phyloP scores from a whole-genome alignment of 2,329 filamentous ascomycete species.

The Arthrobotrys sphaeroides region DNA sequence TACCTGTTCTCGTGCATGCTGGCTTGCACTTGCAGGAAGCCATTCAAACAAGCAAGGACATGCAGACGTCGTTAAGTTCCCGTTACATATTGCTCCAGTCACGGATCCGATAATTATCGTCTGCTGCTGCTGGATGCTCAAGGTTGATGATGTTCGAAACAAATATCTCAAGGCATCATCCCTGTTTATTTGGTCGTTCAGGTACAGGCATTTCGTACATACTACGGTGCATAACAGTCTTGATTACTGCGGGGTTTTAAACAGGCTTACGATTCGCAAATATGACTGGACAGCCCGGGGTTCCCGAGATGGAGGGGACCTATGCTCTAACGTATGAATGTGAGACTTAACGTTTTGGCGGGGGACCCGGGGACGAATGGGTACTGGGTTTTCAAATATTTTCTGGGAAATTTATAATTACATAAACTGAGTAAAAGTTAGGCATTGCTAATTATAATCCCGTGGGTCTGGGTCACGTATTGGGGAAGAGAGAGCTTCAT shows the following conservation, averaged over 20 bases:
- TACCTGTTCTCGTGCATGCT: neutral
- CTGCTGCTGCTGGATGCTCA: neutral
- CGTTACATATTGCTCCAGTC: slow-evolving; percentile 5
- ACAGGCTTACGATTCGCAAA: neutral
- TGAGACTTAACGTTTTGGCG: slow-evolving; percentile 1
- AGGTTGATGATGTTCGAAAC: neutral
- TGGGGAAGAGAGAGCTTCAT: neutral
- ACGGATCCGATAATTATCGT: neutral
- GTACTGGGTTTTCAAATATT: neutral
- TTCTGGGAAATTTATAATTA: neutral
- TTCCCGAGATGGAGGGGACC: too few species aligned
- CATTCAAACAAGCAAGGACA: slow-evolving; percentile 1
- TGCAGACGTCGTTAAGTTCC: neutral
- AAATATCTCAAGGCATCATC: neutral
- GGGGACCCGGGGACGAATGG: neutral
- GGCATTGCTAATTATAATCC: neutral
- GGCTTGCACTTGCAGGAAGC: neutral
- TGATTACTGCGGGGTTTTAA: neutral
- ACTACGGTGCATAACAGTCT: too few species aligned
- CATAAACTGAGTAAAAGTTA: too few species aligned
- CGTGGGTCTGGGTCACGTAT: neutral
- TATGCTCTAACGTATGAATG: neutral
- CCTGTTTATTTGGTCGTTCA: neutral
- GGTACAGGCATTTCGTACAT: neutral
- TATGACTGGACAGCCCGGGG: too few species aligned